Evolutionary conservation across 306 rosid genomes (phyloP).

Genomic region (Pyrus bretschneideri): DNA sequence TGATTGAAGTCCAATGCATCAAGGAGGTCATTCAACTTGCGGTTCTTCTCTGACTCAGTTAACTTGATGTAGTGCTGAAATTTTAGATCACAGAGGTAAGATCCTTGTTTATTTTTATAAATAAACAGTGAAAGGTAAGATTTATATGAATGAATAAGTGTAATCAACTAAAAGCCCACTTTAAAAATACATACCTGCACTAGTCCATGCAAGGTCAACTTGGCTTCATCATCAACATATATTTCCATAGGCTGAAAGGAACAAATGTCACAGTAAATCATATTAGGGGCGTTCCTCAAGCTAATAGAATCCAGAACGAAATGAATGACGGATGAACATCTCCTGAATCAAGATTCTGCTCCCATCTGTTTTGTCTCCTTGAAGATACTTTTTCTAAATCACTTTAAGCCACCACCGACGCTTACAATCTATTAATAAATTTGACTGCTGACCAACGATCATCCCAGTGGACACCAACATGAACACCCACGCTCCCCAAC

Average conservation of each 20-base stretch:
- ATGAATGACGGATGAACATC: constrained; percentile 81
- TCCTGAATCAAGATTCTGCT: constrained; percentile 58
- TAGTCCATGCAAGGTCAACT: constrained; percentile 95
- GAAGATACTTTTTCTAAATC: constrained; percentile 40
- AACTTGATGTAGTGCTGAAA: constrained; percentile 98
- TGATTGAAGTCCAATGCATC: constrained; percentile 97
- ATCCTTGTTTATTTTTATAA: background rate
- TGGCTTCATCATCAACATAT: constrained; percentile 97
- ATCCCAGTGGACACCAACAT: constrained; percentile 7
- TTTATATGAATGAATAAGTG: background rate
- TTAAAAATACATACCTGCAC: constrained; percentile 58
- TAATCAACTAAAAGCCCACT: background rate
- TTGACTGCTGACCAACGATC: constrained; percentile 31
- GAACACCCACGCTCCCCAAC: constrained; percentile 7
- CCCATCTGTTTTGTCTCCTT: constrained; percentile 69
- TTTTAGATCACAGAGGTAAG: constrained; percentile 14
- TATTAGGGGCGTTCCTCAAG: constrained; percentile 85
- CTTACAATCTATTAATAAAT: constrained; percentile 33
- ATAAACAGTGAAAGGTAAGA: constrained; percentile 8
- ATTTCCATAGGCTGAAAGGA: constrained; percentile 99
- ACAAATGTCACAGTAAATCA: constrained; percentile 85
- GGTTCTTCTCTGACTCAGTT: constrained; percentile 88
- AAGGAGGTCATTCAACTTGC: constrained; percentile 94
- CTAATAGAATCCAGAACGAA: constrained; percentile 86
- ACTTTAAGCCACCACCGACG: constrained; percentile 46